Percentiles rank a stretch among this genome's conserved stretches.
Conservation (phyloP, 129 eudicot genomes). For the Kitagawia praeruptora region DNA sequence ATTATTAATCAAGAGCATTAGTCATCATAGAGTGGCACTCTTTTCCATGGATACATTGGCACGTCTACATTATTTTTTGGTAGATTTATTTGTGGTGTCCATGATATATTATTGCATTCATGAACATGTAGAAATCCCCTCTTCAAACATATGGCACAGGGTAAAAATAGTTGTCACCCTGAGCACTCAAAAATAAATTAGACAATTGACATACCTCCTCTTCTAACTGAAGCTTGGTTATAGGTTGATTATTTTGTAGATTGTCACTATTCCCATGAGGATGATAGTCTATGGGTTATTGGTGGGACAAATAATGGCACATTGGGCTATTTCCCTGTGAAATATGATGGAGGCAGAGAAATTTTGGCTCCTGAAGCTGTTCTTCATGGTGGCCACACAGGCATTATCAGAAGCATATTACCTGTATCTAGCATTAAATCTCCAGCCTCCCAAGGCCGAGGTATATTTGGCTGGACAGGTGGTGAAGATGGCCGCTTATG, state of each 20-base stretch:
- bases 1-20: background rate
- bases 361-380: slow-evolving; percentile 77
- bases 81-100: background rate
- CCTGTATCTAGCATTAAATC: slow-evolving; percentile 33
- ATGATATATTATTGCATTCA: background rate
- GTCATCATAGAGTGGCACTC: background rate
- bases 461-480: slow-evolving; percentile 90
- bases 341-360: slow-evolving; percentile 28
- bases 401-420: slow-evolving; percentile 65
- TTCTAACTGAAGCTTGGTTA: slow-evolving; percentile 2
- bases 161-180: background rate
- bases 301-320: slow-evolving; percentile 89
- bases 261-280: slow-evolving; percentile 67
- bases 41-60: background rate
- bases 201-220: background rate
- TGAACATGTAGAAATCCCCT: background rate
- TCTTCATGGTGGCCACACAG: slow-evolving; percentile 84
- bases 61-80: background rate
- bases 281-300: slow-evolving; percentile 65
- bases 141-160: background rate
- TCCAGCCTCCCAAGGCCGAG: slow-evolving; percentile 36
- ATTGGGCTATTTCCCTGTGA: slow-evolving; percentile 85
- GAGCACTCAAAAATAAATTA: background rate
- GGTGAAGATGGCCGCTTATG: slow-evolving; percentile 94
- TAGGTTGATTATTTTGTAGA: slow-evolving; percentile 99